A percentile compares a stretch with the other conserved stretches of the same genome.
phyloP scores from a whole-genome alignment of 352 stramenopile genomes.

The Plasmopara muralis region DNA sequence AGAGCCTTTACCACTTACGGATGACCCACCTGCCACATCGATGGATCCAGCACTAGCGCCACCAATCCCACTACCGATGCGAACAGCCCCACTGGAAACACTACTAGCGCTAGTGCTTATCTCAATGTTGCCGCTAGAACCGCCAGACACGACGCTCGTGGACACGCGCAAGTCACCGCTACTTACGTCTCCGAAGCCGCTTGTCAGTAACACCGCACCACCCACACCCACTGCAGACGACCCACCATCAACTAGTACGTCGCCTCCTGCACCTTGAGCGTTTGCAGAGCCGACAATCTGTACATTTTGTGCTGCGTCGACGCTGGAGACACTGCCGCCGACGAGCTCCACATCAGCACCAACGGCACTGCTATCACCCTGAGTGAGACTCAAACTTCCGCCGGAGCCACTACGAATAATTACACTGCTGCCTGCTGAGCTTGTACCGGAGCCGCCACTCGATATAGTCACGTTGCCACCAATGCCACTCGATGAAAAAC shows the following conservation, averaged over 20 bases:
- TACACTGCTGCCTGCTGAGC: slow-evolving; percentile 11
- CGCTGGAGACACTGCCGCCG: slow-evolving; percentile 14
- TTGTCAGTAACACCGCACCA: slow-evolving; percentile 15
- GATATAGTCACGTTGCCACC: slow-evolving; percentile 22
- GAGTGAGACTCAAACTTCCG: slow-evolving; percentile 16
- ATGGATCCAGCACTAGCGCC: slow-evolving; percentile 19
- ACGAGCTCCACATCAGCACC: slow-evolving; percentile 23
- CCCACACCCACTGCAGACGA: slow-evolving; percentile 12
- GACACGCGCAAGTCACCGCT: slow-evolving; percentile 17
- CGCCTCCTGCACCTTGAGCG: slow-evolving; percentile 16
- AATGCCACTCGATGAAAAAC: slow-evolving; percentile 15
- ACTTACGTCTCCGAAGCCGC: slow-evolving; percentile 11
- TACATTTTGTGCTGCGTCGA: slow-evolving; percentile 15
- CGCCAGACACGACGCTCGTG: slow-evolving; percentile 10
- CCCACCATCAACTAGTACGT: slow-evolving; percentile 23
- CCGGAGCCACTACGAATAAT: slow-evolving; percentile 19
- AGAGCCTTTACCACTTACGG: slow-evolving; percentile 17
- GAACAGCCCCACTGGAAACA: slow-evolving; percentile 16
- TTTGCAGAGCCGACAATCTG: slow-evolving; percentile 21
- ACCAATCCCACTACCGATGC: slow-evolving; percentile 15
- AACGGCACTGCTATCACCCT: slow-evolving; percentile 16
- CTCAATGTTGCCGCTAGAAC: slow-evolving; percentile 14
- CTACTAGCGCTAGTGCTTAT: slow-evolving; percentile 15
- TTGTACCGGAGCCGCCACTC: slow-evolving; percentile 13
- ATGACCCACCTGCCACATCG: slow-evolving; percentile 23